Conservation (phyloP, 2,329 filamentous ascomycete genomes). For the Didymella sp. region DNA sequence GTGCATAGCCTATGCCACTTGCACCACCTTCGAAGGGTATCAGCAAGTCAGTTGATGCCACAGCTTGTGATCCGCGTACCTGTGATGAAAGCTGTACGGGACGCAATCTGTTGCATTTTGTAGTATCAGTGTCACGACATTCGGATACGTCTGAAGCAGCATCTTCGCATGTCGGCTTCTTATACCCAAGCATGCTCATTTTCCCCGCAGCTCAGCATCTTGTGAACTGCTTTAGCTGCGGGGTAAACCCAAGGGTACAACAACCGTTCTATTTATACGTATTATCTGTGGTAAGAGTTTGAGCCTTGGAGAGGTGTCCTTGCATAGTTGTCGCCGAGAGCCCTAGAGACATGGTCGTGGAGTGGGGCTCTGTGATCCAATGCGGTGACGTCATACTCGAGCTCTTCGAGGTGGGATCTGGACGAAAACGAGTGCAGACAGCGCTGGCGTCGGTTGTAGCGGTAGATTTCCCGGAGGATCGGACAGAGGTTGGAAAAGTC, state of each 20-base stretch:
- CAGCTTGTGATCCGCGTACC: neutral
- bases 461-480: neutral
- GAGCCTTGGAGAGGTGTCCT: neutral
- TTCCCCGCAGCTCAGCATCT: slow-evolving; percentile 7
- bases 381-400: slow-evolving; percentile 4
- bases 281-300: too few species aligned
- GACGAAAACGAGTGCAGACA: too few species aligned
- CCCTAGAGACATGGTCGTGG: neutral
- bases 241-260: neutral
- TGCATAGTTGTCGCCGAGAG: neutral
- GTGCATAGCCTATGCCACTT: slow-evolving; percentile 47
- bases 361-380: neutral
- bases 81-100: slow-evolving; percentile 12
- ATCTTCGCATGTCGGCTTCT: neutral
- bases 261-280: neutral
- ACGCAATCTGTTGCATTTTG: neutral
- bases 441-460: neutral
- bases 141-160: neutral
- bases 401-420: too few species aligned
- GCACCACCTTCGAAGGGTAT: slow-evolving; percentile 24
- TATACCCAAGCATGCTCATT: neutral
- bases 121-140: neutral
- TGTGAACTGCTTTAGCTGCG: slow-evolving; percentile 2
- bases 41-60: too few species aligned
- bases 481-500: neutral